A percentile compares a stretch with the other conserved stretches of the same genome.
Conservation (phyloP, 169 alveolate species). For the Haemoproteus tartakovskyi region DNA sequence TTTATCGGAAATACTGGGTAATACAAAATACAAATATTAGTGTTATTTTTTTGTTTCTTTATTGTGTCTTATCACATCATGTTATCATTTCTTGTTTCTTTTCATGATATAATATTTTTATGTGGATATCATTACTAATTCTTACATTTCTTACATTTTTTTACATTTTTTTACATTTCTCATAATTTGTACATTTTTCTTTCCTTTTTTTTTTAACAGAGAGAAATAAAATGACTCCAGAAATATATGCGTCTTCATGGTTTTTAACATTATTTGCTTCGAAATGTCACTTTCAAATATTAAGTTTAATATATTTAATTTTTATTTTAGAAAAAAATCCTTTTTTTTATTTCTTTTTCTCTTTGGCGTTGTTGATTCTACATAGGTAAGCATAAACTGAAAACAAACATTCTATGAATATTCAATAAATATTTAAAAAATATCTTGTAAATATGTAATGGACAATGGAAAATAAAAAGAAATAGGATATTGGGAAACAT, state of each 20-base stretch:
- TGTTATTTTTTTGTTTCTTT: neutral
- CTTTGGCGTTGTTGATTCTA: conserved; percentile 70
- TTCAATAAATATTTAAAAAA: no score
- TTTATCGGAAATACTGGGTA: conserved; percentile 69
- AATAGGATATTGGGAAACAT: no score
- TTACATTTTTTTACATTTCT: no score
- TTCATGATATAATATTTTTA: no score
- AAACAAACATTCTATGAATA: no score
- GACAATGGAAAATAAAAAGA: no score
- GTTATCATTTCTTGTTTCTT: no score
- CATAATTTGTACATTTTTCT: no score
- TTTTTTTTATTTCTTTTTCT: conserved; percentile 68
- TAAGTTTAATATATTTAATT: conserved; percentile 67
- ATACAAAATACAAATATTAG: neutral
- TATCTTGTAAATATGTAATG: no score
- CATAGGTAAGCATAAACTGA: conserved; percentile 25
- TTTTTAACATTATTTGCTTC: conserved; percentile 75
- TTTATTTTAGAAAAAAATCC: conserved; percentile 66
- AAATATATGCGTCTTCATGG: conserved; percentile 79
- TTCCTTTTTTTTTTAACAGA: conserved; percentile 31
- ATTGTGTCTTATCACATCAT: neutral
- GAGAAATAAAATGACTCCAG: conserved; percentile 70
- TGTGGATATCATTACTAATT: no score
- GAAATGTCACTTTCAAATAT: conserved; percentile 65
- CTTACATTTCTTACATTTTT: no score